phyloP scores from a whole-genome alignment of 495 filamentous ascomycete species.

The Niebla homalea region DNA sequence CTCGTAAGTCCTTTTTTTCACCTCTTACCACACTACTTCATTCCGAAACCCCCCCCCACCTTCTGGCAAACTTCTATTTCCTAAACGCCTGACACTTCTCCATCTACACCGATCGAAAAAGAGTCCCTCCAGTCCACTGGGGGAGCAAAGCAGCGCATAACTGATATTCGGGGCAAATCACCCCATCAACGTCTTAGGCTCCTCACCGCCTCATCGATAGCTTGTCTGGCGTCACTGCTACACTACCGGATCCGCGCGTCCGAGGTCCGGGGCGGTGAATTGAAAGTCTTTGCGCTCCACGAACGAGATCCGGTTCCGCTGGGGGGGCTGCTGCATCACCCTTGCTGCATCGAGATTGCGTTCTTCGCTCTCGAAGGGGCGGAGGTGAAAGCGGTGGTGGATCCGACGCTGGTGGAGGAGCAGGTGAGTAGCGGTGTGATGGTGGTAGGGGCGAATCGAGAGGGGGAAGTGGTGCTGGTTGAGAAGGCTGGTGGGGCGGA shows the following conservation, averaged over 20 bases:
- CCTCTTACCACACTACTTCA: too few relatives aligned
- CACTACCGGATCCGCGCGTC: conserved; percentile 87
- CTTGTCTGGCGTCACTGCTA: conserved; percentile 69
- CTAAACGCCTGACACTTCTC: too few relatives aligned
- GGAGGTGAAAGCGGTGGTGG: conserved; percentile 51
- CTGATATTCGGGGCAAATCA: too few relatives aligned
- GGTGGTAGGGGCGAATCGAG: conserved; percentile 72
- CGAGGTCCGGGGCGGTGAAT: conserved; percentile 62
- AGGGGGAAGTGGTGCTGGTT: conserved; percentile 84
- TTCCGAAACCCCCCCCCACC: too few relatives aligned
- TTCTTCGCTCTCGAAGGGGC: conserved; percentile 50
- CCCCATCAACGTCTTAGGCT: too few relatives aligned
- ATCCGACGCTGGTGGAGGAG: conserved; percentile 74
- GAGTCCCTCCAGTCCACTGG: too few relatives aligned
- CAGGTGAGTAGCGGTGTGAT: conserved; percentile 72
- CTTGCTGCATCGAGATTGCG: conserved; percentile 74
- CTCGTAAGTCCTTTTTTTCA: not conserved
- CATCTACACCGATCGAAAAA: too few relatives aligned
- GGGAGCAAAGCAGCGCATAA: too few relatives aligned
- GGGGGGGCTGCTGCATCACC: conserved; percentile 68
- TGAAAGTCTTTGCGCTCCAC: conserved; percentile 67
- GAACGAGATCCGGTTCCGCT: conserved; percentile 83
- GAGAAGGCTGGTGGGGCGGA: conserved; percentile 75
- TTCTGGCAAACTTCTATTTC: too few relatives aligned
- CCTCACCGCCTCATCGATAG: conserved; percentile 72